A percentile compares a stretch with the other conserved stretches of the same genome.
phyloP scores from a whole-genome alignment of 805 yeast genomes.

The Sugiyamaella floridensis region DNA sequence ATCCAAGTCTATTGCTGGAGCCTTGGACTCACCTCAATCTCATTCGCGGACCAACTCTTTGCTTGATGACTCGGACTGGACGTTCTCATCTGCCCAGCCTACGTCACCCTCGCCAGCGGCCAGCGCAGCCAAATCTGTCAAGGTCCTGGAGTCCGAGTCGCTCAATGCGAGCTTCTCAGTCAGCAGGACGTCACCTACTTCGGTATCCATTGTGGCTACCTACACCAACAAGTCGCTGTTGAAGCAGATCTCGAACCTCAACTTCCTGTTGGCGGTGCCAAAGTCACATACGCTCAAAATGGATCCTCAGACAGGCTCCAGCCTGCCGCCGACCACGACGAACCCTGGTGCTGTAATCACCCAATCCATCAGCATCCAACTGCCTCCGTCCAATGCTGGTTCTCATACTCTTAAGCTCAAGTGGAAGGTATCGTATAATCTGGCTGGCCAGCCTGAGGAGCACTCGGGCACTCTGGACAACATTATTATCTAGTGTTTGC shows the following conservation, averaged over 20 bases:
- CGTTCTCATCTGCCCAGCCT: slow-evolving; percentile 5
- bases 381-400: slow-evolving; percentile 10
- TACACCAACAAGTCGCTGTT: slow-evolving; percentile 43
- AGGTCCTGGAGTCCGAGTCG: slow-evolving; percentile 2
- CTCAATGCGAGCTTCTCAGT: slow-evolving; percentile 46
- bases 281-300: slow-evolving; percentile 51
- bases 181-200: slow-evolving; percentile 32
- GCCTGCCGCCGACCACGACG: slow-evolving; percentile 37
- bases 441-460: slow-evolving; percentile 43
- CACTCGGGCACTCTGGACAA: slow-evolving; percentile 49
- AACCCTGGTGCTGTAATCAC: slow-evolving; percentile 42
- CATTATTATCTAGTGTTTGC: slow-evolving; percentile 7
- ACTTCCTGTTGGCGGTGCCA: slow-evolving; percentile 66
- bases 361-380: slow-evolving; percentile 42
- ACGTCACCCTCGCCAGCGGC: slow-evolving; percentile 1
- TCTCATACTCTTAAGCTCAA: slow-evolving; percentile 52
- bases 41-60: slow-evolving; percentile 1
- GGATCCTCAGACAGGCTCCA: slow-evolving; percentile 54
- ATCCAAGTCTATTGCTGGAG: slow-evolving; percentile 8
- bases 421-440: slow-evolving; percentile 59
- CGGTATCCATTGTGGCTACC: slow-evolving; percentile 40
- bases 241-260: slow-evolving; percentile 42
- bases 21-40: slow-evolving; percentile 2
- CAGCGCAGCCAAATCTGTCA: background rate
- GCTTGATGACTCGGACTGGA: slow-evolving; percentile 6